Evolutionary conservation across 2,329 filamentous ascomycete species (phyloP), one percentile per base, ranked within the genome.

Genomic region (Cladosporium velox): DNA sequence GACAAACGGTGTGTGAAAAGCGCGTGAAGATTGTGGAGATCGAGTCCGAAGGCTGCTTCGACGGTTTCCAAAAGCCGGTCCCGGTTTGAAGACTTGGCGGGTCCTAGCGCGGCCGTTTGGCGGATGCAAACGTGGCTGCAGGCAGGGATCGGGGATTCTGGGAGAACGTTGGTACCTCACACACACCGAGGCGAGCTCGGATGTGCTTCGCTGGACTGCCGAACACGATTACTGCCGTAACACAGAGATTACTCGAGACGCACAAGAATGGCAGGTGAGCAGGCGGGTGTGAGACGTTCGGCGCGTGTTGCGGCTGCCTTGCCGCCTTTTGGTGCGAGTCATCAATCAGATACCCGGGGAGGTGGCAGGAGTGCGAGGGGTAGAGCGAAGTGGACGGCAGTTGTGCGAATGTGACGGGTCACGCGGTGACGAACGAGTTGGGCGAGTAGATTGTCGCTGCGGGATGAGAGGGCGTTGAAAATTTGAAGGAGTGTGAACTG

Each of bases 71-170:
- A 55, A 30, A 55, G 52, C 52, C 52, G 52, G 52, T 55, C 15
- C 28, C 28, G 21, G 49, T 55, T 55, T 55, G 52, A 55, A 55
- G 52, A 55, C 52, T 55, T 55, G 52, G 52, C 52, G 52, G 28
- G 52, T 34, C 41, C 59, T 52, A 62, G 59, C 59, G 59, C 44
- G 44, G 44, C 59, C 59, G 59, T 62, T 60, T 62, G 59, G 59
- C 61, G 61, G 61, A 54, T 54, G 61, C 61, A 64, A 64, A 64
- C 61, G 61, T 64, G 61, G 61, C 61, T 64, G 61, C 61, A 55
- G 51, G 51, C 61, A 64, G 61, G 61, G 61, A 64, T 64, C 61
- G 61, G 49, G 61, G 61, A 57, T 64, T 32, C 35, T 63, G 60
- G 59, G 30, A 28, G 30, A 21, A 54, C 44, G 28, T 35, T 59